Percentiles rank a stretch among this genome's conserved stretches.
Conservation (phyloP, 1,139 yeast species). For the Pichiaceae sp. region DNA sequence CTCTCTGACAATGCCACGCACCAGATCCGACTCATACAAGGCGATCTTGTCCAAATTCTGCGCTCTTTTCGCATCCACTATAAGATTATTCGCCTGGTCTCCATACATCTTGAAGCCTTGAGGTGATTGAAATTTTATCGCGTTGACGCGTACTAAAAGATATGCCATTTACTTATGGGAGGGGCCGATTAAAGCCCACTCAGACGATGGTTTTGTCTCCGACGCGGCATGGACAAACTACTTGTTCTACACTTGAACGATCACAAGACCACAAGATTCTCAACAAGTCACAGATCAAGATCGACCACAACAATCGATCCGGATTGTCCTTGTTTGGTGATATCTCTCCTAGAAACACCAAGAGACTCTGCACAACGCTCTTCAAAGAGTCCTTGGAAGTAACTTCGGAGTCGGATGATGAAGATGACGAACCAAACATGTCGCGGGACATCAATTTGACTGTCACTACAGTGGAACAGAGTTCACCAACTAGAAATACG, state of each 20-base stretch:
- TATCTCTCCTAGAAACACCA: background rate
- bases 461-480: background rate
- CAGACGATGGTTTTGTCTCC: too few species aligned
- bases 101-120: too few species aligned
- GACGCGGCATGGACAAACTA: too few species aligned
- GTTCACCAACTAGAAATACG: background rate
- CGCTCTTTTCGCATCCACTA: constrained; percentile 78
- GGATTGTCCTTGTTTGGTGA: background rate
- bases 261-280: too few species aligned
- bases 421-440: background rate
- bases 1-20: constrained; percentile 56
- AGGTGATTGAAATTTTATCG: background rate
- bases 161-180: background rate
- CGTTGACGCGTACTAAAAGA: background rate
- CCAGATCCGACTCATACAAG: constrained; percentile 65
- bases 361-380: background rate
- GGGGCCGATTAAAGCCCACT: too few species aligned
- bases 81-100: constrained; percentile 72
- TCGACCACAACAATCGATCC: background rate
- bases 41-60: constrained; percentile 62
- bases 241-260: too few species aligned
- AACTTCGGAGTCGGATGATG: background rate
- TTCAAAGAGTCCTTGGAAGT: background rate
- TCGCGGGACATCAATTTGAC: background rate
- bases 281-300: too few species aligned